Evolutionary conservation across 495 filamentous ascomycete genomes (phyloP), one percentile per base, ranked within the genome.

Genomic region (Choiromyces venosus): DNA sequence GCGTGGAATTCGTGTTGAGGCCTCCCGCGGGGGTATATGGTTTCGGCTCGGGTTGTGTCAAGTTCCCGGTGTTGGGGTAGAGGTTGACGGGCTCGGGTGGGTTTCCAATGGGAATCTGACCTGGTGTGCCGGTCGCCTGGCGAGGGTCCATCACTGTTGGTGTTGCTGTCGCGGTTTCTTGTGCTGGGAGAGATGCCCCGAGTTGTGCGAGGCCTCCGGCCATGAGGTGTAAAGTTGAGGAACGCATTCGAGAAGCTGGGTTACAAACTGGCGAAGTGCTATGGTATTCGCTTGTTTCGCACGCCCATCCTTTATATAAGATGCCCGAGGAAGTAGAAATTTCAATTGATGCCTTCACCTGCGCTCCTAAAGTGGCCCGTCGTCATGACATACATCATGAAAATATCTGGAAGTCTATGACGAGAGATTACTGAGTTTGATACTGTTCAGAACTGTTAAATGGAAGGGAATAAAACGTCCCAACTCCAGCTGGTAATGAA

Each of bases 11-110:
- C n/a, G 92, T 94, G 6, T 91, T 91, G 0, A 92, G 81, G 0
- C 93, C 93, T 71, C 93, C 93, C 7, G 84, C 86, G 0, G 93
- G 92, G 0, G 86, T 87, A 83, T 89, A 96, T 0, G 92, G 92
- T 38, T 88, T 89, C 3, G 92, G 91, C 81, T 90, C 79, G 4
- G 87, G 84, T 33, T 88, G 80, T 36, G 88, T 85, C 18, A 93
- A 88, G 33, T 86, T 77, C n/a, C 93, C 93, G 68, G 92, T 86
- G 37, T 87, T 86, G 46, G 89, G 90, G 76, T 96, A 96, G 38
- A 66, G 52, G 65, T 80, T 80, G 1, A 36, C 9, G 21, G 70
- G 66, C 42, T 75, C 65, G 16, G 78, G 71, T 5, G 78, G 78
- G 37, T 67, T 78, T 9, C 68, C 71, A 4, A 33, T 1, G 14